Percentiles rank a stretch among this genome's conserved stretches.
phyloP scores from a whole-genome alignment of 352 stramenopile genomes.

The Pythium phragmitis region DNA sequence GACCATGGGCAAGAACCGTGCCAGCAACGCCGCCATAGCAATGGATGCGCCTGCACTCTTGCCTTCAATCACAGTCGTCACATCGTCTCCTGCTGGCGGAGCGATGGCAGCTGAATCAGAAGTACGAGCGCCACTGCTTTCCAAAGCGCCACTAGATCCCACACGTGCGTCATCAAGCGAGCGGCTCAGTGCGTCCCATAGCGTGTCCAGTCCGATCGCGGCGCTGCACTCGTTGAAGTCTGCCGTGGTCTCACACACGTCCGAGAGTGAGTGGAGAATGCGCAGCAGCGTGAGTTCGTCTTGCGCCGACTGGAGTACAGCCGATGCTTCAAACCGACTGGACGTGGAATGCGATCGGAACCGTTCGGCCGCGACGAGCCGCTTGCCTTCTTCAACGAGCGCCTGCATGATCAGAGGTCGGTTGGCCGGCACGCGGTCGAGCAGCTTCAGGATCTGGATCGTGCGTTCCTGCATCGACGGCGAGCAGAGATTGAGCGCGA shows the following conservation, averaged over 20 bases:
- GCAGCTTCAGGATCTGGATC: slow-evolving; percentile 71
- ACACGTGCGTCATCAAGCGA: slow-evolving; percentile 71
- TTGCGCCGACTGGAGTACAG: slow-evolving; percentile 73
- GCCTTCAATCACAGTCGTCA: slow-evolving; percentile 80
- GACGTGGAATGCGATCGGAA: slow-evolving; percentile 21
- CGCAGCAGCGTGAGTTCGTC: slow-evolving; percentile 95
- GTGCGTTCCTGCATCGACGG: slow-evolving; percentile 82
- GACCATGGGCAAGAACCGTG: slow-evolving; percentile 96
- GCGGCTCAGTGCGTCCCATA: slow-evolving; percentile 78
- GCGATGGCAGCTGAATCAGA: neutral
- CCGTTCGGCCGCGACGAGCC: slow-evolving; percentile 38
- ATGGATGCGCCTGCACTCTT: slow-evolving; percentile 87
- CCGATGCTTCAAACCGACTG: slow-evolving; percentile 61
- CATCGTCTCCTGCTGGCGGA: slow-evolving; percentile 49
- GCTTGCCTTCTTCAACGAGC: slow-evolving; percentile 60
- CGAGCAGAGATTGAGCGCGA: slow-evolving; percentile 81
- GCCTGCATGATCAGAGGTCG: slow-evolving; percentile 59
- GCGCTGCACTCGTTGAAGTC: slow-evolving; percentile 74
- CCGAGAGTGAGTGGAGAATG: slow-evolving; percentile 94
- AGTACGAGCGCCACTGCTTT: neutral
- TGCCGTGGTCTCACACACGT: slow-evolving; percentile 68
- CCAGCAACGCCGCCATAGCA: slow-evolving; percentile 93
- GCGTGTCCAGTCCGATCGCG: slow-evolving; percentile 59
- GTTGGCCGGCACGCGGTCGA: slow-evolving; percentile 68
- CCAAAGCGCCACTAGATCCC: slow-evolving; percentile 11